Evolutionary conservation across 345 rosid genomes (phyloP).

Genomic region (Citrus inodora): DNA sequence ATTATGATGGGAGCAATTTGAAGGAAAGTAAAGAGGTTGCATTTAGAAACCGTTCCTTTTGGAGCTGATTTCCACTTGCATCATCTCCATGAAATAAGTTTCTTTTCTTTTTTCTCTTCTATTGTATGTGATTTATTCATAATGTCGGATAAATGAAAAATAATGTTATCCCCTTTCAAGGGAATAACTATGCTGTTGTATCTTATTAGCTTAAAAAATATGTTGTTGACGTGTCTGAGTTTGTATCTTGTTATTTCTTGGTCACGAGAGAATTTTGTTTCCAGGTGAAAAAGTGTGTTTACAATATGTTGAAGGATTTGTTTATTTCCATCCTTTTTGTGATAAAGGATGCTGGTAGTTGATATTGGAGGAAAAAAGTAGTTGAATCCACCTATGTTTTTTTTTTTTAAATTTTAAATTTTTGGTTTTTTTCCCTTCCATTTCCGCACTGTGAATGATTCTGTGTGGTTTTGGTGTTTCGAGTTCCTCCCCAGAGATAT

Average conservation of each 20-base stretch:
- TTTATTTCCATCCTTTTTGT: neutral
- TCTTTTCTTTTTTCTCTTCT: neutral
- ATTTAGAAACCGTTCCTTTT: constrained; percentile 53
- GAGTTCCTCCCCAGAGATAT: neutral
- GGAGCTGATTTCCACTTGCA: constrained; percentile 40
- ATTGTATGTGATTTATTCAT: constrained; percentile 13
- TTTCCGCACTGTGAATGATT: neutral
- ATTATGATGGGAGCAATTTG: constrained; percentile 44
- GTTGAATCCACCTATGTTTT: neutral
- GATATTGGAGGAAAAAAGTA: neutral
- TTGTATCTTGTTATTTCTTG: neutral
- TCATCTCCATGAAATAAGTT: neutral
- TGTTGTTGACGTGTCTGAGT: neutral
- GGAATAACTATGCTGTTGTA: constrained; percentile 4
- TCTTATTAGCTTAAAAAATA: neutral
- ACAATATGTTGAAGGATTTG: neutral
- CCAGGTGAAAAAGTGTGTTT: neutral
- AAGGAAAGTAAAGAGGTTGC: constrained; percentile 33
- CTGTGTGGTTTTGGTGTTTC: neutral
- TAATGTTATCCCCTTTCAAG: constrained; percentile 18
- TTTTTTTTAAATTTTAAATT: no score
- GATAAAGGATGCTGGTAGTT: neutral
- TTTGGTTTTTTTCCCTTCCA: no score
- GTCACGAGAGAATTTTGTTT: neutral
- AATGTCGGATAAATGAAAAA: neutral